These are phyloP conservation scores for Aschersonia sp. DNA, from an alignment of 2,329 filamentous ascomycete species.

Conservation along the genomic window DNA sequence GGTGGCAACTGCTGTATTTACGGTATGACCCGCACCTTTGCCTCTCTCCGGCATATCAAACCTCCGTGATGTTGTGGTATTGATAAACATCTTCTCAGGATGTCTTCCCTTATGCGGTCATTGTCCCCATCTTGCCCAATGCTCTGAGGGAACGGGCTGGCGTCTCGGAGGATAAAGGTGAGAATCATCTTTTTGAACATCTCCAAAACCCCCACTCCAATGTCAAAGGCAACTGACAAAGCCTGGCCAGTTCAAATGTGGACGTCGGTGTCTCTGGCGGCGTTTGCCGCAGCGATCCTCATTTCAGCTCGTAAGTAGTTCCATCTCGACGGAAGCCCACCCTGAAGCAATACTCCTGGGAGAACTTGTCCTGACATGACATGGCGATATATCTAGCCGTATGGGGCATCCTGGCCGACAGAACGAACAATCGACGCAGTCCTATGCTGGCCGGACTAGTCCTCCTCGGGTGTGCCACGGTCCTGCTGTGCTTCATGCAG, in stretches of 20 bases:
- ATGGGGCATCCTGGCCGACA: conserved; percentile 21
- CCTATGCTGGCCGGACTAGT: conserved; percentile 19
- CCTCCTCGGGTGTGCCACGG: conserved; percentile 13
- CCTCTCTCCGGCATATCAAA: neutral
- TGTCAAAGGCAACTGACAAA: neutral
- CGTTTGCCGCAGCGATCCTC: conserved; percentile 17
- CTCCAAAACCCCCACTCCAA: too few relatives aligned
- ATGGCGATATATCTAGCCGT: conserved; percentile 9
- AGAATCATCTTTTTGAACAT: neutral
- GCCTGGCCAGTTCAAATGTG: conserved; percentile 15
- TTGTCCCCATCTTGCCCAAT: conserved; percentile 19
- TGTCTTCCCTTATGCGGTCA: conserved; percentile 19
- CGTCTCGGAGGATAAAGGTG: conserved; percentile 9
- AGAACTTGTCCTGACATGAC: neutral
- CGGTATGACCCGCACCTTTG: conserved; percentile 8
- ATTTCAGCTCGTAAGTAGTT: conserved; percentile 14
- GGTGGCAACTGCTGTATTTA: conserved; percentile 19
- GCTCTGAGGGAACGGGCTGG: conserved; percentile 13
- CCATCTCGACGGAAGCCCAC: neutral
- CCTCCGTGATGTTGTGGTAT: neutral
- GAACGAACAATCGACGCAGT: conserved; percentile 15
- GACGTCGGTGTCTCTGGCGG: conserved; percentile 20
- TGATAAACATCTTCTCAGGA: conserved; percentile 10
- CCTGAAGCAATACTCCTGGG: too few relatives aligned
- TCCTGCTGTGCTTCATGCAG: conserved; percentile 16